These are phyloP conservation scores for Cadophora gregata DNA, from an alignment of 2,329 filamentous ascomycete genomes.

Conservation along the genomic window DNA sequence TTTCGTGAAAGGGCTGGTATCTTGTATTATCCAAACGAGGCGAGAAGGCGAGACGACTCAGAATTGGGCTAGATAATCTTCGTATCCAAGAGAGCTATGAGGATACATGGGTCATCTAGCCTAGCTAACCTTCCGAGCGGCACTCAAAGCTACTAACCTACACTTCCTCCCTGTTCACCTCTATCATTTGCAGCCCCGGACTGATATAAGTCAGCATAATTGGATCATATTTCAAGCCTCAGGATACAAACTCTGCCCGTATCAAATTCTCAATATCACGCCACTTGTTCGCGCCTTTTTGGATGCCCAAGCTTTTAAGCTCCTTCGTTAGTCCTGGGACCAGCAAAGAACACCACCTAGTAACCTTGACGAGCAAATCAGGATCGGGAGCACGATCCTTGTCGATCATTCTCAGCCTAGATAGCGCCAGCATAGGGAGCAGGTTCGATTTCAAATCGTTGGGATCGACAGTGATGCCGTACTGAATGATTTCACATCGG, in stretches of 20 bases:
- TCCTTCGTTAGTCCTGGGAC: neutral
- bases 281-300: constrained; percentile 6
- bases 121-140: no score
- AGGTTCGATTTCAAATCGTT: neutral
- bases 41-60: no score
- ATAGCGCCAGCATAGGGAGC: neutral
- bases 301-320: neutral
- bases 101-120: no score
- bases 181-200: no score
- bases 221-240: no score
- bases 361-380: constrained; percentile 3
- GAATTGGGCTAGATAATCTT: no score
- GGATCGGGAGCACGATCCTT: constrained; percentile 1
- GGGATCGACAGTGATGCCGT: neutral
- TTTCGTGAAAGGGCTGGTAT: no score
- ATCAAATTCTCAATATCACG: constrained; percentile 6
- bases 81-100: no score
- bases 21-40: no score
- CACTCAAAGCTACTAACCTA: no score
- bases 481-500: neutral
- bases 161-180: no score
- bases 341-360: neutral
- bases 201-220: no score
- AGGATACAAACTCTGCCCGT: constrained; percentile 9
- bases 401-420: neutral